Evolutionary conservation across 345 rosid species (phyloP).

Genomic region (Lepidium didymum): DNA sequence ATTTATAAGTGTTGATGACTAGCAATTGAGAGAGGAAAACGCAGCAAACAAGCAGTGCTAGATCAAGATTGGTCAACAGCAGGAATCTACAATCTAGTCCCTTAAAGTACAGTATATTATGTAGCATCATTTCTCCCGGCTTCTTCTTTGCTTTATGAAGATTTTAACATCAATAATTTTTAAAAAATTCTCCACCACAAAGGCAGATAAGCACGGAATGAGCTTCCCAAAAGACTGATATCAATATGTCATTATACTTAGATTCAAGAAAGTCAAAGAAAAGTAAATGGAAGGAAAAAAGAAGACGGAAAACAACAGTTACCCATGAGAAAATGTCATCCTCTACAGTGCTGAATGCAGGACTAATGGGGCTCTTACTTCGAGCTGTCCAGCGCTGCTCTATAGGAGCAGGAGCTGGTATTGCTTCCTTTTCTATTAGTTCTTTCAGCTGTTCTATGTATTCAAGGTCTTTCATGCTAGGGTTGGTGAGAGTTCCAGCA

Average conservation of each 20-base stretch:
- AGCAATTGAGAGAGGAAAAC: not conserved
- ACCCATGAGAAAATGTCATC: conserved; percentile 94
- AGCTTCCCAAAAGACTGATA: not conserved
- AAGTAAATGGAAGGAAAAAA: not conserved
- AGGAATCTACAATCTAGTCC: not conserved
- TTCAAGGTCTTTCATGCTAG: conserved; percentile 88
- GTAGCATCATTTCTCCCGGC: not conserved
- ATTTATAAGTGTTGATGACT: not conserved
- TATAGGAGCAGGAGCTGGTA: conserved; percentile 88
- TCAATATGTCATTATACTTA: not conserved
- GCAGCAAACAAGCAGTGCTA: not conserved
- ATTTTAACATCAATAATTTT: not conserved
- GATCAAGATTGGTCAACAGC: not conserved
- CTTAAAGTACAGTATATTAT: not conserved
- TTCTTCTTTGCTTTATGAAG: not conserved
- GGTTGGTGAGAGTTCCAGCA: conserved; percentile 81
- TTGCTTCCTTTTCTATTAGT: conserved; percentile 69
- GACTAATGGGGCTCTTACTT: conserved; percentile 85
- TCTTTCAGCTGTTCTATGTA: conserved; percentile 73
- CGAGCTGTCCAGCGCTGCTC: conserved; percentile 96
- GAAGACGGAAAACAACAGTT: conserved; percentile 12
- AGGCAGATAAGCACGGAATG: not conserved
- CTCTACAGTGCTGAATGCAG: conserved; percentile 67
- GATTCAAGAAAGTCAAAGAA: not conserved
- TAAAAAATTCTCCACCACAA: not conserved